A percentile compares a stretch with the other conserved stretches of the same genome.
These are phyloP conservation scores for Strobilomyces echinocephalus DNA, from an alignment of 768 basidiomycete species.

Conservation along the genomic window DNA sequence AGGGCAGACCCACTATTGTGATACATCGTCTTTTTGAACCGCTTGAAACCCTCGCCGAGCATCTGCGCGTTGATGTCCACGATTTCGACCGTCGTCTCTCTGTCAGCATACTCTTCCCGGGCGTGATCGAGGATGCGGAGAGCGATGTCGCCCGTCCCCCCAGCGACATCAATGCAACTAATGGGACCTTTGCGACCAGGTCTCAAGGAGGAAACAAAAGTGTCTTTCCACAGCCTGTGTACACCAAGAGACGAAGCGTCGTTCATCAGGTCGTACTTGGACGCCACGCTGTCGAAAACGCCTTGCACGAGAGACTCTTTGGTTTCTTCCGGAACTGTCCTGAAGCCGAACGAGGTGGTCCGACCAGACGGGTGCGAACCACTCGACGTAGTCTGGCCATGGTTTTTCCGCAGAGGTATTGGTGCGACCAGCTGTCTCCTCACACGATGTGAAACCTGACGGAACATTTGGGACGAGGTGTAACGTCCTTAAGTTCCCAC, in stretches of 20 bases:
- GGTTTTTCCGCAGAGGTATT: slow-evolving; percentile 19
- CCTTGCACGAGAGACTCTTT: slow-evolving; percentile 90
- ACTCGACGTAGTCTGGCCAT: slow-evolving; percentile 12
- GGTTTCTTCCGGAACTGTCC: slow-evolving; percentile 74
- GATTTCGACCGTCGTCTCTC: slow-evolving; percentile 84
- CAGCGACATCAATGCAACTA: slow-evolving; percentile 92
- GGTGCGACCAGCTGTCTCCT: slow-evolving; percentile 12
- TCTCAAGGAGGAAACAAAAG: slow-evolving; percentile 68
- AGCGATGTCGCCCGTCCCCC: slow-evolving; percentile 97
- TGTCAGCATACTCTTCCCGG: slow-evolving; percentile 80
- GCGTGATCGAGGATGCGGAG: slow-evolving; percentile 89
- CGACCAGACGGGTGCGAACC: slow-evolving; percentile 21
- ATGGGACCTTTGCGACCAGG: slow-evolving; percentile 72
- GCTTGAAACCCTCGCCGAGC: slow-evolving; percentile 84
- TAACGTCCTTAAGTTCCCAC: too few species aligned
- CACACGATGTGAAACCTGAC: slow-evolving; percentile 11
- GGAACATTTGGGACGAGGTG: slow-evolving; percentile 15
- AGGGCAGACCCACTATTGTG: slow-evolving; percentile 69
- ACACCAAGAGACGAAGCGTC: slow-evolving; percentile 97
- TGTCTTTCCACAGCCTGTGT: slow-evolving; percentile 96
- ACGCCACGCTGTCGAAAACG: slow-evolving; percentile 94
- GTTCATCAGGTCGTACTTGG: slow-evolving; percentile 97
- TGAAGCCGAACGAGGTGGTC: slow-evolving; percentile 91
- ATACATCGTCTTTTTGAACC: slow-evolving; percentile 98
- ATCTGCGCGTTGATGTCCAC: slow-evolving; percentile 95